Evolutionary conservation across 768 basidiomycete genomes (phyloP).

Genomic region (Termitomyces sp.): DNA sequence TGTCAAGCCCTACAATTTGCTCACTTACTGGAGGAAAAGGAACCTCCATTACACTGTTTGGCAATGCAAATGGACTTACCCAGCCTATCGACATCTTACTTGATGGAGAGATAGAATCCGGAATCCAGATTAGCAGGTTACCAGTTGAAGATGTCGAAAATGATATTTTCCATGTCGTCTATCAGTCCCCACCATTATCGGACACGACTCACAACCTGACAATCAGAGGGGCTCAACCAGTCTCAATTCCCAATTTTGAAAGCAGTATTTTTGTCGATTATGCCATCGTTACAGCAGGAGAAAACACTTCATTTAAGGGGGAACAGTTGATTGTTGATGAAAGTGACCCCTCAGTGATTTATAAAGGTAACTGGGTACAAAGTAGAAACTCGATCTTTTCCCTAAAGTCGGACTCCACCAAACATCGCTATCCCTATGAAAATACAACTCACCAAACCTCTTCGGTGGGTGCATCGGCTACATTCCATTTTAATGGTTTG

Average conservation of each 20-base stretch:
- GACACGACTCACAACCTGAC: neutral
- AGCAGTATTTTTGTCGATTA: neutral
- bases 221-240: neutral
- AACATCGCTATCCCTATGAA: neutral
- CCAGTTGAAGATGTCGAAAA: neutral
- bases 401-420: rapidly evolving
- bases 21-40: neutral
- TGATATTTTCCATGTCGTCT: neutral
- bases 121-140: neutral
- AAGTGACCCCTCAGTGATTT: neutral
- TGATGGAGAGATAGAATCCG: neutral
- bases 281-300: neutral
- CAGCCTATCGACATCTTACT: neutral
- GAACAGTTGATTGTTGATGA: neutral
- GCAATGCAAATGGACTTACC: neutral
- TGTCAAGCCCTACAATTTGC: neutral
- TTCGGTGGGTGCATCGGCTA: neutral
- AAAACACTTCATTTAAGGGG: neutral
- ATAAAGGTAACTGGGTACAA: neutral
- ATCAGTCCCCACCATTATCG: neutral
- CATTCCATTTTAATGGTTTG: neutral
- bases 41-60: neutral
- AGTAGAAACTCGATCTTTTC: no score
- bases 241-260: no score
- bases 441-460: neutral